Evolutionary conservation across 2,329 filamentous ascomycete genomes (phyloP).

Genomic region (Reticulascus tulasneorum): DNA sequence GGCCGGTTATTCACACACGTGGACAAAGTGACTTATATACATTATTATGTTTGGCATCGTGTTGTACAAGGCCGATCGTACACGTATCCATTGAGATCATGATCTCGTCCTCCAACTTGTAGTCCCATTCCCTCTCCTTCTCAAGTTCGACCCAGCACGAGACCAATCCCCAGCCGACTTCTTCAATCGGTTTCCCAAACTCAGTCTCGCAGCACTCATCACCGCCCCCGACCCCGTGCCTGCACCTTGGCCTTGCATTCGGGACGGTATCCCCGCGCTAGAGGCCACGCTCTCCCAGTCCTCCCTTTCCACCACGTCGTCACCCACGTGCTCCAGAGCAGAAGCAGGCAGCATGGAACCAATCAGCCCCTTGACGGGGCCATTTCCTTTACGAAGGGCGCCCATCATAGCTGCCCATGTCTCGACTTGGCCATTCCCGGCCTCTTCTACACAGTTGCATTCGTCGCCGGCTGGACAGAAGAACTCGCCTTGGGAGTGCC

Average conservation of each 20-base stretch:
- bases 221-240: slow-evolving; percentile 20
- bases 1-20: too few relatives aligned
- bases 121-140: slow-evolving; percentile 21
- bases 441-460: slow-evolving; percentile 57
- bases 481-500: slow-evolving; percentile 53
- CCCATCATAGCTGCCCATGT: slow-evolving; percentile 56
- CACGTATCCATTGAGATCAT: too few relatives aligned
- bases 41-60: too few relatives aligned
- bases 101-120: not conserved
- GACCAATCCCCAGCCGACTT: slow-evolving; percentile 45
- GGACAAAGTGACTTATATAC: too few relatives aligned
- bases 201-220: slow-evolving; percentile 38
- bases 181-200: slow-evolving; percentile 46
- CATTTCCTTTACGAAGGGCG: slow-evolving; percentile 30
- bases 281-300: slow-evolving; percentile 33
- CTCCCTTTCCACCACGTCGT: slow-evolving; percentile 25
- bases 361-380: slow-evolving; percentile 2
- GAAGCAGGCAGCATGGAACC: slow-evolving; percentile 22
- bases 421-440: slow-evolving; percentile 54
- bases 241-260: slow-evolving; percentile 10
- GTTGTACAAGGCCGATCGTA: too few relatives aligned
- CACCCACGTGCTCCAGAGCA: slow-evolving; percentile 23
- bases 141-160: slow-evolving; percentile 37
- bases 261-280: slow-evolving; percentile 14
- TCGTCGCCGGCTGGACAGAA: slow-evolving; percentile 62